Conservation (phyloP, 2,329 filamentous ascomycete species). For the Balansia obtecta region DNA sequence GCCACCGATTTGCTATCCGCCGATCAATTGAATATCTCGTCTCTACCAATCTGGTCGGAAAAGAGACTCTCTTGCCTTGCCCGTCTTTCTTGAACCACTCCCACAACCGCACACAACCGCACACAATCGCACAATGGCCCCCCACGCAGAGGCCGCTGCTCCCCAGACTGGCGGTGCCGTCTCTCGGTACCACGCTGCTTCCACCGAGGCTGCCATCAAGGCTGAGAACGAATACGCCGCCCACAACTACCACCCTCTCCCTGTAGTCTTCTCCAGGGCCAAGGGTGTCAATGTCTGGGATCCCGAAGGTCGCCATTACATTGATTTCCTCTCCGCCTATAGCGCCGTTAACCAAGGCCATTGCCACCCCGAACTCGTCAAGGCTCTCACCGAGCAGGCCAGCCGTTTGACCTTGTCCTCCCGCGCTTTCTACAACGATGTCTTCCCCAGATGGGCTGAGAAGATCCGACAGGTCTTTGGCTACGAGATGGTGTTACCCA, state of each 20-base stretch:
- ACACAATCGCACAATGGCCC: conserved; percentile 50
- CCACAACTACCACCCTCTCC: conserved; percentile 97
- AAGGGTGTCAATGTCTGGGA: conserved; percentile 89
- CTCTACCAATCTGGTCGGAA: not conserved
- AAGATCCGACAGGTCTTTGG: conserved; percentile 82
- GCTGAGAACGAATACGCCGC: conserved; percentile 77
- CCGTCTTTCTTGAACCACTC: not conserved
- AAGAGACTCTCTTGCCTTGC: not conserved
- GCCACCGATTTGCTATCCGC: too few relatives aligned
- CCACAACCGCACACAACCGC: too few relatives aligned
- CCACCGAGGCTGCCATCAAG: conserved; percentile 67
- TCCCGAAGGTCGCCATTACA: conserved; percentile 86
- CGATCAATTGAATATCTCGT: not conserved
- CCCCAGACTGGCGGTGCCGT: conserved; percentile 14
- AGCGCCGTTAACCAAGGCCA: conserved; percentile 97
- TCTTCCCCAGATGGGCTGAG: conserved; percentile 90
- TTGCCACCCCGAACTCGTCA: conserved; percentile 91
- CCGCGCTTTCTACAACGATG: conserved; percentile 94
- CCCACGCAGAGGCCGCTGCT: conserved; percentile 38
- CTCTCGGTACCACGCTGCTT: conserved; percentile 57
- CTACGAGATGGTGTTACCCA: conserved; percentile 95
- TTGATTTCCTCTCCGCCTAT: conserved; percentile 97
- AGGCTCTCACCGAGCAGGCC: conserved; percentile 81
- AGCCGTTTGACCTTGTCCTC: conserved; percentile 82
- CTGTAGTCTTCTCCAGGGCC: conserved; percentile 81